Percentiles rank a stretch among this genome's conserved stretches.
Conservation (phyloP, 208 protist genomes). For the Wallacemonas sp. region DNA sequence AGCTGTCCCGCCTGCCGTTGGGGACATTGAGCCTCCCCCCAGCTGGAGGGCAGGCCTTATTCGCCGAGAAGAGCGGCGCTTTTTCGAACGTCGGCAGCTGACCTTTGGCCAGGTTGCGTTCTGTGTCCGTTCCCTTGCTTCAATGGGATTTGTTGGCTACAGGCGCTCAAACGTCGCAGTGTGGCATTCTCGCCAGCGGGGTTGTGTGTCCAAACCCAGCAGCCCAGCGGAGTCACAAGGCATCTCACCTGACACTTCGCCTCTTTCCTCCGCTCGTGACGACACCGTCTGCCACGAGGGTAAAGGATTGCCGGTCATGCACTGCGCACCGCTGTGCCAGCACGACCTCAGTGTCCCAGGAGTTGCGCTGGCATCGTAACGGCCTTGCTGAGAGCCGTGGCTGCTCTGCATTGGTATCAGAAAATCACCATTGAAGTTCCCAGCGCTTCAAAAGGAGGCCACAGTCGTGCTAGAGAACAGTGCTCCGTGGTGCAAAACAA, state of each 20-base stretch:
- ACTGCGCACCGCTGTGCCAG: too few species aligned
- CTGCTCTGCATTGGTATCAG: too few species aligned
- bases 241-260: neutral
- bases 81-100: conserved; percentile 35
- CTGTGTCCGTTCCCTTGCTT: conserved; percentile 39
- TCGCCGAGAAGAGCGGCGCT: conserved; percentile 26
- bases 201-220: neutral
- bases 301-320: too few species aligned
- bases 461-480: too few species aligned
- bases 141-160: conserved; percentile 33
- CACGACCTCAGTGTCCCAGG: too few species aligned
- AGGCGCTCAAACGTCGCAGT: conserved; percentile 34
- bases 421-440: too few species aligned
- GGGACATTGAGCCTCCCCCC: neutral
- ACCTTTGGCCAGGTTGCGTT: conserved; percentile 24
- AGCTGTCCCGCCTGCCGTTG: neutral
- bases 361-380: too few species aligned
- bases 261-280: neutral
- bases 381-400: too few species aligned
- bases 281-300: neutral
- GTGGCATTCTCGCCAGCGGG: conserved; percentile 14
- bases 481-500: too few species aligned
- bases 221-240: neutral
- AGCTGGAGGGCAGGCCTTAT: conserved; percentile 20
- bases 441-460: too few species aligned